These are phyloP conservation scores for Aspergillus sp. DNA, from an alignment of 2,329 filamentous ascomycete genomes.

Conservation along the genomic window DNA sequence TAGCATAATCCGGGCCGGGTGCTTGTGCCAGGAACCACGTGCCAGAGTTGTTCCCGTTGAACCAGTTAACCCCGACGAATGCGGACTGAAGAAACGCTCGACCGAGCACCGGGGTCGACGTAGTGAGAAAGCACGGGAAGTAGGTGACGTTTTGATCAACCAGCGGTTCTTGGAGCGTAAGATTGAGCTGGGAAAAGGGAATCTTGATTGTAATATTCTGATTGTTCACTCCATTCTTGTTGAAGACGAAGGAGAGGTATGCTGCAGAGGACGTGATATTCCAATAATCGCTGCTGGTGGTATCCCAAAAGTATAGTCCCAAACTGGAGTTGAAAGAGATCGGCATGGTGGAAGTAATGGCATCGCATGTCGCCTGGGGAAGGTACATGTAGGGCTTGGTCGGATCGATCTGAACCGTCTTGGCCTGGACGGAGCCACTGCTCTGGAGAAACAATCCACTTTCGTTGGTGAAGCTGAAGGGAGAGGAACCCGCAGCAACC, in stretches of 20 bases:
- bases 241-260: constrained; percentile 28
- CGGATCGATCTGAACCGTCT: constrained; percentile 34
- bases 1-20: constrained; percentile 21
- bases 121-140: constrained; percentile 24
- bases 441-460: constrained; percentile 32
- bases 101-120: constrained; percentile 20
- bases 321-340: constrained; percentile 40
- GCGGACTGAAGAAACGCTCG: constrained; percentile 29
- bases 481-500: constrained; percentile 45
- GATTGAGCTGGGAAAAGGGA: constrained; percentile 23
- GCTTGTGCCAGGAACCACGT: constrained; percentile 27
- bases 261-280: constrained; percentile 24
- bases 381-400: constrained; percentile 45
- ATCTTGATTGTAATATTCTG: constrained; percentile 24
- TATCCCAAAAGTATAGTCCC: constrained; percentile 49
- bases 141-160: constrained; percentile 21
- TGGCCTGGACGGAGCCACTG: constrained; percentile 30
- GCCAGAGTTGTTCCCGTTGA: constrained; percentile 13
- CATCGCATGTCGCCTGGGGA: constrained; percentile 45
- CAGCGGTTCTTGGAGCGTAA: constrained; percentile 26
- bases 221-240: constrained; percentile 12
- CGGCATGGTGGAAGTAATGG: constrained; percentile 41
- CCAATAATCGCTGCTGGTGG: constrained; percentile 24
- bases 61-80: constrained; percentile 27
- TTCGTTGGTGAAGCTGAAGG: constrained; percentile 36